Conservation (phyloP, 768 basidiomycete genomes). For the Glaciozyma antarctica region DNA sequence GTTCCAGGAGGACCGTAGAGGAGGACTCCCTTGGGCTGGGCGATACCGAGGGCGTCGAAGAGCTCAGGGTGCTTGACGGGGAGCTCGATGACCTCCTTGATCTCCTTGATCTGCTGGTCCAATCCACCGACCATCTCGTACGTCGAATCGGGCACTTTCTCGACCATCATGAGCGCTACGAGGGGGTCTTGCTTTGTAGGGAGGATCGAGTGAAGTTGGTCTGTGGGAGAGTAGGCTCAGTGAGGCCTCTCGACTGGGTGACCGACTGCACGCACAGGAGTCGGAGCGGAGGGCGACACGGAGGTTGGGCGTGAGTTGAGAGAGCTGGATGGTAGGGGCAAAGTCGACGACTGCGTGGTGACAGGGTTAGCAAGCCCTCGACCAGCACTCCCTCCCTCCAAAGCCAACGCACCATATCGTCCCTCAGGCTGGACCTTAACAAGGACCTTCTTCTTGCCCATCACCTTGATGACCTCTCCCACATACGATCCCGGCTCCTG, state of each 20-base stretch:
- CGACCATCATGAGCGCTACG: conserved; percentile 99
- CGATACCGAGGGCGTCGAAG: conserved; percentile 91
- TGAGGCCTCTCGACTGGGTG: conserved; percentile 3
- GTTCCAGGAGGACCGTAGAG: conserved; percentile 94
- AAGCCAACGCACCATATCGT: conserved; percentile 77
- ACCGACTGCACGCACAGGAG: conserved; percentile 41
- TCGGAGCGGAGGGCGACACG: conserved; percentile 94
- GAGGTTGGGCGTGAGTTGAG: conserved; percentile 66
- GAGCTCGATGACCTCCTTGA: conserved; percentile 96
- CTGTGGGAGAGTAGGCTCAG: conserved; percentile 36
- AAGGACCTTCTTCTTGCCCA: conserved; percentile 98
- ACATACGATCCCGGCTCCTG: conserved; percentile 97
- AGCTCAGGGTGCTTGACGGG: conserved; percentile 96
- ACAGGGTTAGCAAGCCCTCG: background rate
- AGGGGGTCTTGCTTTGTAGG: conserved; percentile 98
- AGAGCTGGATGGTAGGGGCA: conserved; percentile 73
- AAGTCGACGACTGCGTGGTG: conserved; percentile 71
- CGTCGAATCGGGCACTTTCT: conserved; percentile 97
- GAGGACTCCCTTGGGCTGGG: conserved; percentile 91
- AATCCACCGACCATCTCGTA: conserved; percentile 99
- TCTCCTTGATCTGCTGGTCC: conserved; percentile 96
- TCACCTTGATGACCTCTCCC: conserved; percentile 93
- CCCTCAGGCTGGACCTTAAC: conserved; percentile 99
- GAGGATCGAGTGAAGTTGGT: conserved; percentile 90
- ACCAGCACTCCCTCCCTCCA: too few species aligned